Conservation (phyloP, 306 rosid genomes). For the Cicer judaicum region DNA sequence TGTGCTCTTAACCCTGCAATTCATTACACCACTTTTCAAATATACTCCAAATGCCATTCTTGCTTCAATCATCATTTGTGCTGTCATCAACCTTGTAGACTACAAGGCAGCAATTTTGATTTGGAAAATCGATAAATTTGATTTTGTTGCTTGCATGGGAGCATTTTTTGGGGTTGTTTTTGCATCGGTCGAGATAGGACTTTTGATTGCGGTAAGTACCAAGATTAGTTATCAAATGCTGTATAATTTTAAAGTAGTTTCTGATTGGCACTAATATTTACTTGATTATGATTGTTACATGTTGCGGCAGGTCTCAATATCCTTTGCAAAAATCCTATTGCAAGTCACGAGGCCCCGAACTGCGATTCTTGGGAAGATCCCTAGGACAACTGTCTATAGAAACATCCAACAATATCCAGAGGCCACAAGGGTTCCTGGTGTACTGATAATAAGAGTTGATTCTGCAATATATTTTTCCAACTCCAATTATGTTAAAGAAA, state of each 20-base stretch:
- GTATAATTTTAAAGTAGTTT: conserved; percentile 22
- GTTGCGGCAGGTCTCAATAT: conserved; percentile 70
- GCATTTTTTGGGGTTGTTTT: conserved; percentile 95
- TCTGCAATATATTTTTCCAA: conserved; percentile 97
- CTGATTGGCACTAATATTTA: conserved; percentile 1
- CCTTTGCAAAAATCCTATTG: conserved; percentile 90
- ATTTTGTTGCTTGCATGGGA: conserved; percentile 94
- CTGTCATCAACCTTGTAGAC: conserved; percentile 86
- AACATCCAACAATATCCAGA: conserved; percentile 87
- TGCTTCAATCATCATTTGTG: conserved; percentile 79
- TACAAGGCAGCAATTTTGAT: conserved; percentile 81
- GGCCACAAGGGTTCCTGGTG: conserved; percentile 78
- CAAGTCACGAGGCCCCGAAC: conserved; percentile 91
- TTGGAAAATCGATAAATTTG: conserved; percentile 95
- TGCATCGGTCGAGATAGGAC: conserved; percentile 83
- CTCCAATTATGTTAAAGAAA: conserved; percentile 91
- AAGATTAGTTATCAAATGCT: conserved; percentile 30
- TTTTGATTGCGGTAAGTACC: conserved; percentile 78
- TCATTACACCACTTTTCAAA: conserved; percentile 89
- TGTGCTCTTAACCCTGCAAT: conserved; percentile 77
- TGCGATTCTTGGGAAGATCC: conserved; percentile 83
- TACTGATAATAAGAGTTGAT: conserved; percentile 83
- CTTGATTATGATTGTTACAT: conserved; percentile 32
- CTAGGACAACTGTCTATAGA: conserved; percentile 82
- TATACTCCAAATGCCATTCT: conserved; percentile 95